A percentile compares a stretch with the other conserved stretches of the same genome.
These are phyloP conservation scores for Xerocomus potaroensis DNA, from an alignment of 768 basidiomycete species.

Conservation along the genomic window DNA sequence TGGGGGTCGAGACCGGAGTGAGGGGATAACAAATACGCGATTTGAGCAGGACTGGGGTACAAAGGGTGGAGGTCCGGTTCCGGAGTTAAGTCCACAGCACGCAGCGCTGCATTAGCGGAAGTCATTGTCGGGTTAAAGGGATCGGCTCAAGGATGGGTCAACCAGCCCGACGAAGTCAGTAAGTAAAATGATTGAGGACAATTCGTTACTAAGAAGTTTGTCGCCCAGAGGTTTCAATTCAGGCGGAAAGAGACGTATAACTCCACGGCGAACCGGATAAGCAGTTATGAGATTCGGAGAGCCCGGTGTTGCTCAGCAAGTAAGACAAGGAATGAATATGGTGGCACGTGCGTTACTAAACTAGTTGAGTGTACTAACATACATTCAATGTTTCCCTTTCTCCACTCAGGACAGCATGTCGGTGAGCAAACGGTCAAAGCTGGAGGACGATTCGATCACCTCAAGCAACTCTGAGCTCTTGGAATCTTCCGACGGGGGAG, in stretches of 20 bases:
- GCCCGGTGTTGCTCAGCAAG: not conserved
- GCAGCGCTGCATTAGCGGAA: conserved; percentile 23
- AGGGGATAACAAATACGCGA: conserved; percentile 59
- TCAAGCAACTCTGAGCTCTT: conserved; percentile 6
- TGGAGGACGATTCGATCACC: conserved; percentile 16
- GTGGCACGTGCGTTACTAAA: too few relatives aligned
- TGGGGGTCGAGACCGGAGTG: conserved; percentile 62
- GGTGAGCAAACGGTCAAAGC: conserved; percentile 50
- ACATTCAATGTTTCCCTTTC: not conserved
- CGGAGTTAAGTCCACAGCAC: conserved; percentile 53
- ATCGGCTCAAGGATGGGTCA: conserved; percentile 7
- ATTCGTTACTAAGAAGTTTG: conserved; percentile 3
- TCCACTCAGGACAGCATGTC: conserved; percentile 40
- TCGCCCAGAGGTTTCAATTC: conserved; percentile 14
- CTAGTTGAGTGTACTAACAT: too few relatives aligned
- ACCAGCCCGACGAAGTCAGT: conserved; percentile 3
- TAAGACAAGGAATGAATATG: not conserved
- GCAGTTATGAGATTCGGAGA: conserved; percentile 3
- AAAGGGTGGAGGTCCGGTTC: conserved; percentile 80
- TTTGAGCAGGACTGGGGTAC: conserved; percentile 62
- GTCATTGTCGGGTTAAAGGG: conserved; percentile 26
- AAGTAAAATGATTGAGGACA: conserved; percentile 3
- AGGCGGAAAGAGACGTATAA: conserved; percentile 11
- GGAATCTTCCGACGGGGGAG: conserved; percentile 11
- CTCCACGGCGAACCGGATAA: conserved; percentile 5